Conservation (phyloP, 768 basidiomycete species). For the Podaxis sp. region DNA sequence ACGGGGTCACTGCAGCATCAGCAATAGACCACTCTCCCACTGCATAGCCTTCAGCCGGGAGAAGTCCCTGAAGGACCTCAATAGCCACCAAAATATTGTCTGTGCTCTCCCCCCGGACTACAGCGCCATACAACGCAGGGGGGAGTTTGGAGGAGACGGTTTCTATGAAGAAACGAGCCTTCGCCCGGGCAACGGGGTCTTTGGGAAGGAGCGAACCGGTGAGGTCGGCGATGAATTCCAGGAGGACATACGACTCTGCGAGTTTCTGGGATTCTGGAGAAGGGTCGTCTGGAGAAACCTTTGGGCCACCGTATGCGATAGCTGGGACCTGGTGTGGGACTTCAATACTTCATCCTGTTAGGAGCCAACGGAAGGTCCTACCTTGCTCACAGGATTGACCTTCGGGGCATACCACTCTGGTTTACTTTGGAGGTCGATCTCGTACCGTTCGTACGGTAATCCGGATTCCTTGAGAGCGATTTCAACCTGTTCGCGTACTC, state of each 20-base stretch:
- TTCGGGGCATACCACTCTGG: constrained; percentile 68
- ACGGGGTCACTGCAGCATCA: constrained; percentile 60
- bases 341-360: neutral
- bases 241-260: constrained; percentile 63
- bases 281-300: constrained; percentile 52
- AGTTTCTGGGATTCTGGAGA: constrained; percentile 62
- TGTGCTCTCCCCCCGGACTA: constrained; percentile 38
- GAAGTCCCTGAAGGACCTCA: constrained; percentile 47
- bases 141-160: constrained; percentile 45
- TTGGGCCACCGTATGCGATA: constrained; percentile 61
- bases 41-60: constrained; percentile 49
- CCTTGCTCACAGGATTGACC: constrained; percentile 70
- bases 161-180: constrained; percentile 65
- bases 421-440: constrained; percentile 65
- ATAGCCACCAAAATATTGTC: constrained; percentile 42
- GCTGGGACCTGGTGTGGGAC: constrained; percentile 47
- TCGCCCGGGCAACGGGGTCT: constrained; percentile 57
- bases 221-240: constrained; percentile 68
- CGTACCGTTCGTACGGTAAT: constrained; percentile 46
- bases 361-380: constrained; percentile 21
- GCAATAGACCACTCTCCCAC: constrained; percentile 58
- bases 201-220: constrained; percentile 54
- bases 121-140: constrained; percentile 36
- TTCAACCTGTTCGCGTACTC: constrained; percentile 39
- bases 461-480: constrained; percentile 62